A percentile compares a stretch with the other conserved stretches of the same genome.
Evolutionary conservation across 257 asterid species (phyloP).

Genomic region (Solanum rostratum): DNA sequence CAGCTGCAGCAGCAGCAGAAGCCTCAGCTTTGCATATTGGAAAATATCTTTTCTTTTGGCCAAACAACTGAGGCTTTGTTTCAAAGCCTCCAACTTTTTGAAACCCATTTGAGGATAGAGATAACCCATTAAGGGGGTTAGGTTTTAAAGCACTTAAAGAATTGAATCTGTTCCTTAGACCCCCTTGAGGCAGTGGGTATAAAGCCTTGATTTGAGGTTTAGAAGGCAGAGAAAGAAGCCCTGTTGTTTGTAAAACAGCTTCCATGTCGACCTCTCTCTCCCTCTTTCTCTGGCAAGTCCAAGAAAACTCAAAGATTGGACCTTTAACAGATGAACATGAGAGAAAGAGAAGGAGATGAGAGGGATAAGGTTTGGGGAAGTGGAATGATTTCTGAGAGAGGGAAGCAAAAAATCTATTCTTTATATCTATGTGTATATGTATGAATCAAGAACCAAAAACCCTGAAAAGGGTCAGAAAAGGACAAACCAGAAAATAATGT

Average conservation of each 20-base stretch:
- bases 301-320: neutral
- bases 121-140: conserved; percentile 15
- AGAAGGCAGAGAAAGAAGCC: conserved; percentile 63
- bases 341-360: neutral
- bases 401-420: neutral
- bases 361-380: neutral
- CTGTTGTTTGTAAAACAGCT: conserved; percentile 66
- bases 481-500: neutral
- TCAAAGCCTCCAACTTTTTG: conserved; percentile 37
- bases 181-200: conserved; percentile 31
- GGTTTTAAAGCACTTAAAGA: conserved; percentile 29
- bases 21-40: conserved; percentile 55
- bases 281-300: conserved; percentile 2
- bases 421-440: neutral
- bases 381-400: neutral
- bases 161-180: conserved; percentile 46
- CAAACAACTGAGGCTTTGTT: conserved; percentile 27
- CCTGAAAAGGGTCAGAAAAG: neutral
- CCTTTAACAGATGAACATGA: neutral
- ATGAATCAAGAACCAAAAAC: neutral
- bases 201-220: conserved; percentile 62
- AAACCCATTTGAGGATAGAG: conserved; percentile 27
- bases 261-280: conserved; percentile 32
- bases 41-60: conserved; percentile 20
- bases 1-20: conserved; percentile 49